A percentile compares a stretch with the other conserved stretches of the same genome.
These are phyloP conservation scores for Chrysosporium queenslandicum DNA, from an alignment of 2,329 filamentous ascomycete genomes.

Conservation along the genomic window DNA sequence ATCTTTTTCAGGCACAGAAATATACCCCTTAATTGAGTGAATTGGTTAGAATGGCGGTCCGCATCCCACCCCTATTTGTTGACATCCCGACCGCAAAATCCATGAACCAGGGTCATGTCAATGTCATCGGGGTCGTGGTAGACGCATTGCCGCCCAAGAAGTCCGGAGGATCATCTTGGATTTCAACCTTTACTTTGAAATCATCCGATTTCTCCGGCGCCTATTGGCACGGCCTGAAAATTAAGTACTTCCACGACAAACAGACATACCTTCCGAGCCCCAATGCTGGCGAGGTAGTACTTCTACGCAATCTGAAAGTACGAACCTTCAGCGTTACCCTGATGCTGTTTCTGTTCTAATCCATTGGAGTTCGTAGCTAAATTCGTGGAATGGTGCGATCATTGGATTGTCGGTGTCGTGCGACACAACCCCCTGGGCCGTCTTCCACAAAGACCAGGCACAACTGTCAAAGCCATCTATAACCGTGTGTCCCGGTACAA, in stretches of 20 bases:
- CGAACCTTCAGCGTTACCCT: background rate
- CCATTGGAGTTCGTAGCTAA: background rate
- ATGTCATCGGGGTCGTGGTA: slow-evolving; percentile 60
- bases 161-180: slow-evolving; percentile 49
- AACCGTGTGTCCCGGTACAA: background rate
- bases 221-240: slow-evolving; percentile 35
- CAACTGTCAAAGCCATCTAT: background rate
- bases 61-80: slow-evolving; percentile 12
- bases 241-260: slow-evolving; percentile 53
- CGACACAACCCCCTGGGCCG: background rate
- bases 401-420: background rate
- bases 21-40: too few species aligned
- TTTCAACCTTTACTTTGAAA: slow-evolving; percentile 51
- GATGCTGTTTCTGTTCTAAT: background rate
- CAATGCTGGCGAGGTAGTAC: slow-evolving; percentile 51
- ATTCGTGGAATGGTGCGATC: background rate
- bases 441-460: background rate
- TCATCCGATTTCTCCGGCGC: slow-evolving; percentile 44
- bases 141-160: slow-evolving; percentile 49
- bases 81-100: slow-evolving; percentile 11
- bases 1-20: too few species aligned
- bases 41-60: slow-evolving; percentile 14
- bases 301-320: slow-evolving; percentile 52
- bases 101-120: slow-evolving; percentile 32
- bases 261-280: slow-evolving; percentile 38